phyloP scores from a whole-genome alignment of 2,329 filamentous ascomycete species.

The Talaromyces sp. region DNA sequence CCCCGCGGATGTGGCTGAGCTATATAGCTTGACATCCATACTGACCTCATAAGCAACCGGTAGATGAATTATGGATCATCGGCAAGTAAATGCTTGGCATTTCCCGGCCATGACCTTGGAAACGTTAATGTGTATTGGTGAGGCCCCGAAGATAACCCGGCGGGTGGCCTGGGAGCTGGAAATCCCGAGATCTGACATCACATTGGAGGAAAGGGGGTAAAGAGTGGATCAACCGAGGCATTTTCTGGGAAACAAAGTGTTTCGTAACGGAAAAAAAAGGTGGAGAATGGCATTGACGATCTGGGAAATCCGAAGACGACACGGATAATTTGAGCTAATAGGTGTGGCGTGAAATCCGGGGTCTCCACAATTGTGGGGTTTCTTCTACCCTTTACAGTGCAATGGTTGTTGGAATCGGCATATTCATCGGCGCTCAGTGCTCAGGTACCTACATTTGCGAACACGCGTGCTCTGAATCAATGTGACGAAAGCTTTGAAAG shows the following conservation, averaged over 20 bases:
- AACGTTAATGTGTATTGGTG: neutral
- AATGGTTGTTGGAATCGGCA: slow-evolving; percentile 18
- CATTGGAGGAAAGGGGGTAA: slow-evolving; percentile 1
- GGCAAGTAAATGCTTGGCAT: slow-evolving; percentile 7
- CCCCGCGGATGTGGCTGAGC: neutral
- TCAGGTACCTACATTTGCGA: no score
- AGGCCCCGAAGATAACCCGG: slow-evolving; percentile 13
- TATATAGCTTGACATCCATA: slow-evolving; percentile 6
- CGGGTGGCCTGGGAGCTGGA: neutral
- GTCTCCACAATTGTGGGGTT: slow-evolving; percentile 23
- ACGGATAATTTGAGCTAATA: neutral
- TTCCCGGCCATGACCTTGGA: slow-evolving; percentile 2
- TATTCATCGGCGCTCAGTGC: neutral
- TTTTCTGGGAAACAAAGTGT: neutral
- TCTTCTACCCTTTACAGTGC: neutral
- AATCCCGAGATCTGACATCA: neutral
- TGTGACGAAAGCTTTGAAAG: no score
- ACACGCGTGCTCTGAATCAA: no score
- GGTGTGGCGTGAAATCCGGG: slow-evolving; percentile 8
- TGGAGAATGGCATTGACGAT: neutral
- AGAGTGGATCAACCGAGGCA: neutral
- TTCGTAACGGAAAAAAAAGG: neutral
- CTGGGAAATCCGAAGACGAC: neutral
- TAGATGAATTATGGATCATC: neutral
- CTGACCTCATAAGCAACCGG: neutral